Conservation (phyloP, 148 eudicot species). For the Fagopyrum homotropicum region DNA sequence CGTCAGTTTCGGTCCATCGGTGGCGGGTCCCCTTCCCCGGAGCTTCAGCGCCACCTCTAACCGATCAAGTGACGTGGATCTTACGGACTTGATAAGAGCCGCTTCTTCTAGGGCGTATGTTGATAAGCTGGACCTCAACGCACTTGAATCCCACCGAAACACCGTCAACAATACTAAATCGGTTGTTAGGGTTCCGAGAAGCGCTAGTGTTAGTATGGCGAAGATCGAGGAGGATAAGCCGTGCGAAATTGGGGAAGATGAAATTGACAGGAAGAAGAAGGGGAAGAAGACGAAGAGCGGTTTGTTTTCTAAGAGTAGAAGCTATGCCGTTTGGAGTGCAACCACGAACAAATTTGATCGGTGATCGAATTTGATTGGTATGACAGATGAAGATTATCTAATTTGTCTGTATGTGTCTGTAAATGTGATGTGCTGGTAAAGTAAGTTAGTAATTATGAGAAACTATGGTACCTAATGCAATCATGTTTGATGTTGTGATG, state of each 20-base stretch:
- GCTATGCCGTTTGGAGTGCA: no score
- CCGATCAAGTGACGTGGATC: constrained; percentile 24
- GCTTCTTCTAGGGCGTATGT: constrained; percentile 32
- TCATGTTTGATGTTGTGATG: no score
- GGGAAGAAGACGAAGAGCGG: no score
- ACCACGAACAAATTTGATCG: neutral
- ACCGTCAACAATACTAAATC: neutral
- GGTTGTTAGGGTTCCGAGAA: constrained; percentile 19
- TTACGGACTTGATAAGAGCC: constrained; percentile 49
- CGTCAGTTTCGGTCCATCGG: neutral
- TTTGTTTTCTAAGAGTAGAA: no score
- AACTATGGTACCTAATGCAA: no score
- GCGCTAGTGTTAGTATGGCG: no score
- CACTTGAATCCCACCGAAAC: neutral
- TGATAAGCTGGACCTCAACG: constrained; percentile 15
- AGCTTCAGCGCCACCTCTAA: constrained; percentile 37
- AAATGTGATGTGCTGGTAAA: neutral
- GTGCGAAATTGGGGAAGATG: no score
- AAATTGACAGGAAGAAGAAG: no score
- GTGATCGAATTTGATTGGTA: neutral
- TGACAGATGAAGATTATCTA: neutral
- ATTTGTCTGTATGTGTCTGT: neutral
- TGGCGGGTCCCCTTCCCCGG: constrained; percentile 31
- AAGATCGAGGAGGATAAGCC: no score
- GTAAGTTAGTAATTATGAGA: no score